Base-by-base conservation (phyloP, 768 basidiomycete genomes). In the Lactarius sp. region DNA sequence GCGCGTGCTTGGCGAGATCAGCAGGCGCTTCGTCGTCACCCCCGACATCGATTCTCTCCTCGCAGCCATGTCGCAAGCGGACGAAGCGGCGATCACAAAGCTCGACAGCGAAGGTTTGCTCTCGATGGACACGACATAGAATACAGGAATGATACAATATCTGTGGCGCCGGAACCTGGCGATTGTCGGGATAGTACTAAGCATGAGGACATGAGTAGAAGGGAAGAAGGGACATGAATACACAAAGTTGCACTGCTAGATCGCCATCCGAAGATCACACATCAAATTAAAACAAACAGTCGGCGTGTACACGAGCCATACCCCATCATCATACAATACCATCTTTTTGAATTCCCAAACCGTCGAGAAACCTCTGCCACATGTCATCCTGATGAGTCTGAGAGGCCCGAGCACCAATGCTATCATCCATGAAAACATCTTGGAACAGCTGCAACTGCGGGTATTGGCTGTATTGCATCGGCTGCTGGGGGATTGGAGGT, bases 11-110 rank as follows among this genome's bases (percentile, higher is more conserved):
- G 94, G 94, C n/a, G 88, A 94, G 71, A 83, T 96, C 53, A 87
- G 87, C 77, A 88, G 87, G 73, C 85, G 88, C 61, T 96, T 92
- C 70, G 80, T 90, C 27, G 87, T 87, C 41, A 88, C 92, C 0
- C 94, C 94, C 0, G 85, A 97, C 69, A 78, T 96, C 20, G 90
- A 94, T 52, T 75, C 82, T 0, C 77, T 97, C 31, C 77, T 97
- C 9, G 70, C 77, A 7, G 84, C 85, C 13, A 80, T 94, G 79
- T 85, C 87, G 55, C 67, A 75, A 27, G 78, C 79, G 18, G 84
- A 86, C 56, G 71, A 71, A 34, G 69, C 70, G 5, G 68, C 74
- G 13, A 56, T 59, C 16, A 44, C 68, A 27, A 59, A 69, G 6
- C 69, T 77, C 18, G 77, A 80, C 31, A 76, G 77, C 13, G 81